Evolutionary conservation across 164 flowering plant species (phyloP).

Genomic region (Vitis riparia): DNA sequence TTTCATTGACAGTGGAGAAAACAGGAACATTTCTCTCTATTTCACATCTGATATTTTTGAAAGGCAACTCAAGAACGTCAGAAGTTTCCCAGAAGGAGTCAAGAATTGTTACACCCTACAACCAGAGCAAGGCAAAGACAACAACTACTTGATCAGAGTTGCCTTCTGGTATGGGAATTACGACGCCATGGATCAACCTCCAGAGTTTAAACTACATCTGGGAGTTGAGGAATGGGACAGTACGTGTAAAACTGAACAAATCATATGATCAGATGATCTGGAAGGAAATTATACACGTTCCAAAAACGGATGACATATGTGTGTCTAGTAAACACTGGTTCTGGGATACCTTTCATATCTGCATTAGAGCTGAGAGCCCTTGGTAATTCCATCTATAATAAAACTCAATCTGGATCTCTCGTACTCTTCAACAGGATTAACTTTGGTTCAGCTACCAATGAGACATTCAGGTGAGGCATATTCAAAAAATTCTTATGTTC

Average conservation of each 20-base stretch:
- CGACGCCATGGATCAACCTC: constrained; percentile 4
- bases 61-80: constrained; percentile 4
- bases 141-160: constrained; percentile 8
- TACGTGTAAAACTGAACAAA: not conserved
- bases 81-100: constrained; percentile 4
- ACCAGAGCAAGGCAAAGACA: constrained; percentile 9
- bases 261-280: not conserved
- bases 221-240: constrained; percentile 2
- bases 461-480: too few species aligned
- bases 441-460: too few species aligned
- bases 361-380: too few species aligned
- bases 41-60: too few species aligned
- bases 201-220: constrained; percentile 10
- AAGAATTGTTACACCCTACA: constrained; percentile 8
- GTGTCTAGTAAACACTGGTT: constrained; percentile 9
- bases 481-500: too few species aligned
- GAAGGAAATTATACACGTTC: not conserved
- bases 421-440: too few species aligned
- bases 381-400: too few species aligned
- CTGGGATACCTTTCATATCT: not conserved
- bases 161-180: constrained; percentile 14
- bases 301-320: not conserved
- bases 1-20: constrained; percentile 7
- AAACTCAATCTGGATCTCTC: too few species aligned
- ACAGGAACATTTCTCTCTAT: not conserved